Evolutionary conservation across 2,329 filamentous ascomycete species (phyloP).

Genomic region (Aspergillus bombycis): DNA sequence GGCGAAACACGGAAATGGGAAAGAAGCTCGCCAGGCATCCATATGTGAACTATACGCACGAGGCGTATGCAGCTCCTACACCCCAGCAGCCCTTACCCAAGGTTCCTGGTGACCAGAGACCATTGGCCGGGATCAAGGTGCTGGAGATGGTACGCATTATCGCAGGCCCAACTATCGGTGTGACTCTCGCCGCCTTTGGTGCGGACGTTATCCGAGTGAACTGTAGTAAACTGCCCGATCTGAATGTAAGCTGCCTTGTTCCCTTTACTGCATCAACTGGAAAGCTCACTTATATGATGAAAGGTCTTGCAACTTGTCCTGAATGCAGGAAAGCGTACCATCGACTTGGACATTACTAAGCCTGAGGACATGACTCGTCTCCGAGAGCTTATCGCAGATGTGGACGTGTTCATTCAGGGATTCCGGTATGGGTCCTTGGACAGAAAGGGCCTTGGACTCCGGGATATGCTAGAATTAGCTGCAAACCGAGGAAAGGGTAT

Average conservation of each 20-base stretch:
- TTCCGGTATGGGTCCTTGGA: slow-evolving; percentile 52
- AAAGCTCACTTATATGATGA: background rate
- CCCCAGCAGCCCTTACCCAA: slow-evolving; percentile 32
- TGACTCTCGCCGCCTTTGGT: slow-evolving; percentile 48
- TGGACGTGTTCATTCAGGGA: slow-evolving; percentile 59
- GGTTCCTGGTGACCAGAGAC: slow-evolving; percentile 13
- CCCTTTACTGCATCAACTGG: background rate
- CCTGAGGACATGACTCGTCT: slow-evolving; percentile 45
- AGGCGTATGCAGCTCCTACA: slow-evolving; percentile 39
- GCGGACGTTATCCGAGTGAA: slow-evolving; percentile 54
- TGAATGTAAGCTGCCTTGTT: slow-evolving; percentile 25
- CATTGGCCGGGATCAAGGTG: slow-evolving; percentile 53
- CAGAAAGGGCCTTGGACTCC: slow-evolving; percentile 34
- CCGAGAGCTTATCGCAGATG: slow-evolving; percentile 49
- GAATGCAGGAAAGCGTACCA: slow-evolving; percentile 29
- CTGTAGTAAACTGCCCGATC: slow-evolving; percentile 43
- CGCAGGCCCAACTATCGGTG: slow-evolving; percentile 49
- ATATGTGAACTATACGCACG: slow-evolving; percentile 44
- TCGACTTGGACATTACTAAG: slow-evolving; percentile 51
- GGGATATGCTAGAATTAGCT: slow-evolving; percentile 46
- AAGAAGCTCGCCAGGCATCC: slow-evolving; percentile 47
- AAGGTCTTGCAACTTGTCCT: slow-evolving; percentile 27
- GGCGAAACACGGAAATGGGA: slow-evolving; percentile 50
- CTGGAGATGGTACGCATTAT: slow-evolving; percentile 46
- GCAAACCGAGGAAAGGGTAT: slow-evolving; percentile 47